A percentile compares a stretch with the other conserved stretches of the same genome.
These are phyloP conservation scores for Trichoderma asperellum DNA, from an alignment of 2,329 filamentous ascomycete genomes.

Conservation along the genomic window DNA sequence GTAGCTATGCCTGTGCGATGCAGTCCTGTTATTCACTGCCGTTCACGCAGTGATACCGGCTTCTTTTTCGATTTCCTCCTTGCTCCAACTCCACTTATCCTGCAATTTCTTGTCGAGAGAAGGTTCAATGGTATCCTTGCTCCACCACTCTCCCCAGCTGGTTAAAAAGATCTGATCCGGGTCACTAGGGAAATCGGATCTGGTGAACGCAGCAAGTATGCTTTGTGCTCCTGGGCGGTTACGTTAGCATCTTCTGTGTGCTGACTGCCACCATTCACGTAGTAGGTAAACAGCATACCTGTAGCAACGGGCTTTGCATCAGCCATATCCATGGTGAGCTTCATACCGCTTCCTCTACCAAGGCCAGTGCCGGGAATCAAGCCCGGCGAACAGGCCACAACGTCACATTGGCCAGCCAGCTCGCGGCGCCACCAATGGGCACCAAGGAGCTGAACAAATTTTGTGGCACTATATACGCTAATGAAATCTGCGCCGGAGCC, in stretches of 20 bases:
- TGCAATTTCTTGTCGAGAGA: conserved; percentile 52
- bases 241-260: not conserved
- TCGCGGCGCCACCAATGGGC: conserved; percentile 62
- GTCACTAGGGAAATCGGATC: conserved; percentile 54
- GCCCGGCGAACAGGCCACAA: conserved; percentile 59
- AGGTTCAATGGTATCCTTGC: conserved; percentile 47
- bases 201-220: conserved; percentile 49
- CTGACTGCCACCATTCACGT: too few relatives aligned
- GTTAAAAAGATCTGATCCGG: conserved; percentile 58
- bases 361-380: conserved; percentile 55
- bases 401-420: conserved; percentile 47
- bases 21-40: not conserved
- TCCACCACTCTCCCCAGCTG: conserved; percentile 62
- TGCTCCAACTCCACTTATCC: conserved; percentile 55
- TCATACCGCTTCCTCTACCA: conserved; percentile 36
- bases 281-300: conserved; percentile 41
- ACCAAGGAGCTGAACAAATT: conserved; percentile 55
- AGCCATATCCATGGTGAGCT: conserved; percentile 41
- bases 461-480: conserved; percentile 49
- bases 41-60: conserved; percentile 35
- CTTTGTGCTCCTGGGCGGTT: conserved; percentile 45
- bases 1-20: not conserved
- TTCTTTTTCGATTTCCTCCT: conserved; percentile 53
- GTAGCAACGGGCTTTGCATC: conserved; percentile 54
- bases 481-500: conserved; percentile 41